A percentile compares a stretch with the other conserved stretches of the same genome.
phyloP scores from a whole-genome alignment of 192 early-diverging fungal species.

The Backusella luteola region DNA sequence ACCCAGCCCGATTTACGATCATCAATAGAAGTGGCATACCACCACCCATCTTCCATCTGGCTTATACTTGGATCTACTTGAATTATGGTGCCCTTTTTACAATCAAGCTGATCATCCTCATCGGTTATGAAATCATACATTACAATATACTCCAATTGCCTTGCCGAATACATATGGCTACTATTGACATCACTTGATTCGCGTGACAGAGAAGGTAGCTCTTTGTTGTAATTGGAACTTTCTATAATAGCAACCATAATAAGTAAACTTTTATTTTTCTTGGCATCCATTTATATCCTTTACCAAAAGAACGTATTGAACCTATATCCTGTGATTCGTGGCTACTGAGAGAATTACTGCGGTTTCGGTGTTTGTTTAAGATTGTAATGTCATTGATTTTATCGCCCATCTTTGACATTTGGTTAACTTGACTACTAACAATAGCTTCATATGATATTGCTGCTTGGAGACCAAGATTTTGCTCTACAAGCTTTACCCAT shows the following conservation, averaged over 20 bases:
- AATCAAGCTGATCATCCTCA: slow-evolving; percentile 15
- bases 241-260: background rate
- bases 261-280: background rate
- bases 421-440: background rate
- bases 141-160: slow-evolving; percentile 13
- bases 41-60: slow-evolving; percentile 10
- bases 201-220: background rate
- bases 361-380: background rate
- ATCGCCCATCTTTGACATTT: background rate
- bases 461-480: background rate
- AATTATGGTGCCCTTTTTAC: slow-evolving; percentile 5
- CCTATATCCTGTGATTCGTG: background rate
- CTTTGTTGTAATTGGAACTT: background rate
- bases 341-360: background rate
- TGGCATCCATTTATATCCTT: background rate
- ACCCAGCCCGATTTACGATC: slow-evolving; percentile 9
- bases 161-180: background rate
- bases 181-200: background rate
- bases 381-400: slow-evolving; percentile 3
- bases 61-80: background rate
- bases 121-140: slow-evolving; percentile 13
- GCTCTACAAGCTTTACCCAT: slow-evolving; percentile 16
- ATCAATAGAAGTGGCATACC: slow-evolving; percentile 11
- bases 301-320: background rate
- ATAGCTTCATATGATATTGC: background rate